Evolutionary conservation across 139 green algal genomes (phyloP), one percentile per base, ranked within the genome.

Genomic region (Chlamydomonas incerta): DNA sequence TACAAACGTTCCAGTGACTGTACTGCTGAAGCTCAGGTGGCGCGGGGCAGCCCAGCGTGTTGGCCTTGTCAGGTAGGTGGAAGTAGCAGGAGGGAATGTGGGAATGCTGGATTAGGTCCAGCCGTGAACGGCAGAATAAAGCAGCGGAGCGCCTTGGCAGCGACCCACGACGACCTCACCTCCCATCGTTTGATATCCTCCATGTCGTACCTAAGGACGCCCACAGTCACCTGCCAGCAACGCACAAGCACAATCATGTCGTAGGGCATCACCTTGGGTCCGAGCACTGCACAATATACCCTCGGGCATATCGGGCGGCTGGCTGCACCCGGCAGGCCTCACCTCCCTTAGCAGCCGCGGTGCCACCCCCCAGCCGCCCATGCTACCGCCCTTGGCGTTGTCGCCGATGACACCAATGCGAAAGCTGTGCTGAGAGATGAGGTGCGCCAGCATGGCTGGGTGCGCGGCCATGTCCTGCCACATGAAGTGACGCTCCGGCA

Each of bases 161-260:
- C n/a, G n/a, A n/a, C n/a, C n/a, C n/a, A n/a, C n/a, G n/a, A n/a
- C n/a, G n/a, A n/a, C 6, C 41, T 23, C 29, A 74, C 82, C 73
- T 29, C 26, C 74, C 93, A 87, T 41, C 86, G 85, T 47, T 80
- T 52, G 24, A 83, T 87, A 69, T 96, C 94, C 24, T 83, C 57
- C 21, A 93, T 41, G 72, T 96, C 94, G 74, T 92, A 91, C 65
- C 80, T 77, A 10, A 96, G 80, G 66, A 93, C 92, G 46, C 80
- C 74, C 18, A 74, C 8, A 0, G 88, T 94, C 10, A 96, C 72
- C 76, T 94, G 82, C 69, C 26, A 26, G 33, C 72, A 62, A 24
- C 55, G 9, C n/a, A n/a, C n/a, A n/a, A n/a, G n/a, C n/a, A n/a
- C n/a, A n/a, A n/a, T n/a, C n/a, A n/a, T n/a, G n/a, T n/a, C n/a